Percentiles rank a stretch among this genome's conserved stretches.
These are phyloP conservation scores for Wallacemonas sp. DNA, from an alignment of 208 protist genomes.

Conservation along the genomic window DNA sequence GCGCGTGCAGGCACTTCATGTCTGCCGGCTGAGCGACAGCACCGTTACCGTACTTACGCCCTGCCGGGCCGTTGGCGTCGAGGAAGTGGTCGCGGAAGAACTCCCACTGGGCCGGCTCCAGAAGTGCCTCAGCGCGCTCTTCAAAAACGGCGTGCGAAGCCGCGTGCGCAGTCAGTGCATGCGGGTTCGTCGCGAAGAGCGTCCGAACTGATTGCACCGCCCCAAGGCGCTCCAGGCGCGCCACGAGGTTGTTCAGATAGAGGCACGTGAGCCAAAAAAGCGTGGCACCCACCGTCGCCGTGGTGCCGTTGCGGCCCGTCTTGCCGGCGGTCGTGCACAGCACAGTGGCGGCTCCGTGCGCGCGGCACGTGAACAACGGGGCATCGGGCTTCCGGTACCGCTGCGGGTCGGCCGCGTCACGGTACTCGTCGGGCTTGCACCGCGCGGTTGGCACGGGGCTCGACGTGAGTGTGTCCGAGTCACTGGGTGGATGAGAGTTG, in stretches of 20 bases:
- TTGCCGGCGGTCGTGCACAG: conserved; percentile 84
- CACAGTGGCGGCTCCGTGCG: conserved; percentile 55
- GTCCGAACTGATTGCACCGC: conserved; percentile 40
- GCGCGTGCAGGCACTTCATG: conserved; percentile 89
- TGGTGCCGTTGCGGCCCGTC: conserved; percentile 59
- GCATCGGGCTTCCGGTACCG: conserved; percentile 68
- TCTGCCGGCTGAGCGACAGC: conserved; percentile 71
- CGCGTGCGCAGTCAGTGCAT: conserved; percentile 35
- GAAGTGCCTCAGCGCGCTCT: conserved; percentile 36
- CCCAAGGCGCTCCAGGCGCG: conserved; percentile 68
- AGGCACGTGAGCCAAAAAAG: conserved; percentile 88
- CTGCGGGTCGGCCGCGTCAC: conserved; percentile 54
- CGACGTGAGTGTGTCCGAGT: background rate
- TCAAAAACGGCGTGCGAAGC: conserved; percentile 62
- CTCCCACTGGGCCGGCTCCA: conserved; percentile 49
- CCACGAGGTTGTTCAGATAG: conserved; percentile 75
- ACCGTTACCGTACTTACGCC: conserved; percentile 80
- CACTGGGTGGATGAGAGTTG: background rate
- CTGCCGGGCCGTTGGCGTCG: background rate
- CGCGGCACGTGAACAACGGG: conserved; percentile 54
- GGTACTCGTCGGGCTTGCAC: conserved; percentile 43
- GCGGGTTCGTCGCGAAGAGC: conserved; percentile 29
- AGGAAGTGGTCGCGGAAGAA: conserved; percentile 79
- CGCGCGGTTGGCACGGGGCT: background rate
- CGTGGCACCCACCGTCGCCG: conserved; percentile 76